These are phyloP conservation scores for Bruguiera gymnorhiza DNA, from an alignment of 345 rosid species.

Conservation along the genomic window DNA sequence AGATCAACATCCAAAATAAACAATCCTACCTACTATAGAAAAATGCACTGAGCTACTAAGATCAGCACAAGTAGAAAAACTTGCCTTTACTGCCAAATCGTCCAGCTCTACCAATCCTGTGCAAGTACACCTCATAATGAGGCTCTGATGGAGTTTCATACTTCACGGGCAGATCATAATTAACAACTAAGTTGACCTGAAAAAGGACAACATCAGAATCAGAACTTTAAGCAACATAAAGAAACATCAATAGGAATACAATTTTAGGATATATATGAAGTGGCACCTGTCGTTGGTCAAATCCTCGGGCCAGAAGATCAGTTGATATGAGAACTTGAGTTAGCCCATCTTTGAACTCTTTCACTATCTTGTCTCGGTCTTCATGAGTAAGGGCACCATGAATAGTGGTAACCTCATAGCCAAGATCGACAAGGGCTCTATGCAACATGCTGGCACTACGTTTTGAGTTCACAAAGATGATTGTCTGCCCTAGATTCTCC, in stretches of 20 bases:
- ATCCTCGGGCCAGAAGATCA: conserved; percentile 86
- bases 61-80: not conserved
- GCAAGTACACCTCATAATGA: conserved; percentile 86
- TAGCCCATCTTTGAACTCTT: conserved; percentile 79
- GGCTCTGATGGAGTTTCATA: conserved; percentile 50
- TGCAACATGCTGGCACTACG: conserved; percentile 60
- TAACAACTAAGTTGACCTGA: conserved; percentile 88
- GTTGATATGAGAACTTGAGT: conserved; percentile 91
- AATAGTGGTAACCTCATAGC: conserved; percentile 80
- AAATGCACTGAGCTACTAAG: too few relatives aligned
- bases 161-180: conserved; percentile 77
- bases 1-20: not conserved
- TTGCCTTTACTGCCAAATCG: conserved; percentile 91
- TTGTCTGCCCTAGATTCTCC: conserved; percentile 77
- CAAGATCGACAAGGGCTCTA: conserved; percentile 56
- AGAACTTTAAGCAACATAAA: not conserved
- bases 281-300: conserved; percentile 82
- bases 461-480: conserved; percentile 69
- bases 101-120: conserved; percentile 96
- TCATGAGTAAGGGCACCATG: conserved; percentile 62
- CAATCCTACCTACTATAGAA: too few relatives aligned
- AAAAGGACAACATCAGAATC: not conserved
- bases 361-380: conserved; percentile 78
- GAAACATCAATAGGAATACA: not conserved
- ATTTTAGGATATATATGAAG: conserved; percentile 4